Base-by-base conservation (phyloP, 768 basidiomycete species). In the Collybiopsis confluens region DNA sequence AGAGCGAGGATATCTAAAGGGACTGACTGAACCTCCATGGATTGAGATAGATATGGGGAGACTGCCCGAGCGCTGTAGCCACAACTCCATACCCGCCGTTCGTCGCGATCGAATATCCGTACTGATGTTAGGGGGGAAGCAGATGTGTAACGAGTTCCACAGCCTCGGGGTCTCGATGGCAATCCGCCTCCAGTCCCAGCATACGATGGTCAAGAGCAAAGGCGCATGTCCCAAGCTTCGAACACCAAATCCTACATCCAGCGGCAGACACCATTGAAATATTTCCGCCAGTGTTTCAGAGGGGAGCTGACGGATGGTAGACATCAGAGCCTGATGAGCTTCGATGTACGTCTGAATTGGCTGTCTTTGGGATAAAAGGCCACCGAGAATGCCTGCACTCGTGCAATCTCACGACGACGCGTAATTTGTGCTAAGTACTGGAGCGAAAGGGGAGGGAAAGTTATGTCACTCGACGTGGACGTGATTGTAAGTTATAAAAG, bases 251-350 rank as follows among this genome's bases (percentile, higher is more conserved):
- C 40, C 30, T 33, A 13, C 5, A 35, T 56, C 48, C 1, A 50
- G 15, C 3, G 64, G 61, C 3, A 69, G 52, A 54, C 68, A 69
- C 6, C 45, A 54, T 8, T 62, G 28, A 47, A 69, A 69, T 21
- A 69, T 65, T 33, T 62, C 61, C 8, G 54, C 54, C 1, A 69
- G 45, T 6, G 65, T 49, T 37, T 69, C 68, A 0, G 56, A 18
- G 7, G 68, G 64, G 1, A 69, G 44, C 11, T 57, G 55, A 4
- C 57, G 62, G 8, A 65, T 51, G 18, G 64, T 60, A 0, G 68
- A 65, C 26, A 62, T 43, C 1, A 69, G 56, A 3, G 64, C 57
- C 18, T 37, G 56, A 38, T 68, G 66, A 38, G 55, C 56, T 30
- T 59, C 38, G 7, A 70, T 42, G 26, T 30, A 30, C n/a, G 46